Evolutionary conservation across 2,329 filamentous ascomycete genomes (phyloP), one percentile per base, ranked within the genome.

Genomic region (Waltergamsia citrina): DNA sequence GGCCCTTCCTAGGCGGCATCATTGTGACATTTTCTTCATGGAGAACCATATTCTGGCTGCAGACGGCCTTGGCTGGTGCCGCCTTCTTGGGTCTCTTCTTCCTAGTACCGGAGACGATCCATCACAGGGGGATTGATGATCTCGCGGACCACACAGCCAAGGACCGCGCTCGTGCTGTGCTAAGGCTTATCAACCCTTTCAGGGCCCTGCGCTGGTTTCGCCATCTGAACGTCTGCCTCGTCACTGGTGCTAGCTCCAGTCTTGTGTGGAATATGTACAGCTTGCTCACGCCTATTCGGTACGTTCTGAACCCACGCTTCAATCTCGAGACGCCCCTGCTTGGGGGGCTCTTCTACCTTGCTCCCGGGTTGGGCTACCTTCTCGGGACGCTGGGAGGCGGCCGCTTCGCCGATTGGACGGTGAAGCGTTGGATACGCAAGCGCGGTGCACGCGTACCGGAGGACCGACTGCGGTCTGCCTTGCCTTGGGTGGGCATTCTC

Each of bases 21-120:
- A 84, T 90, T 33, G 80, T 87, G 12, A 87, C 81, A 0, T 86
- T 76, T 53, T 65, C 68, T 6, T 71, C 67, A 3, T 90, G 84
- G 84, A 68, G 81, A 14, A 71, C 73, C 27, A 85, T 87, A 34
- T 87, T 86, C 59, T 87, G 81, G 77, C 62, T 88, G 1, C 82
- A 87, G 49, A 75, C 78, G 1, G 81, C 71, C 0, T 63, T 86
- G 6, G 78, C 77, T 0, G 80, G 71, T 3, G 49, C 70, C 0
- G 78, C 73, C 1, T 62, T 69, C 1, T 15, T 78, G 0, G 67
- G 78, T 1, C 68, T 82, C 21, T 69, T 74, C 42, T 74, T 84
- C 44, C 59, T 85, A 10, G 67, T 87, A 9, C 79, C 80, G 0
- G 82, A 88, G 51, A 88, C 82, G 1, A 80, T 83, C 33, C 78